These are phyloP conservation scores for Leccinum ochraceum DNA, from an alignment of 768 basidiomycete genomes.

Conservation along the genomic window DNA sequence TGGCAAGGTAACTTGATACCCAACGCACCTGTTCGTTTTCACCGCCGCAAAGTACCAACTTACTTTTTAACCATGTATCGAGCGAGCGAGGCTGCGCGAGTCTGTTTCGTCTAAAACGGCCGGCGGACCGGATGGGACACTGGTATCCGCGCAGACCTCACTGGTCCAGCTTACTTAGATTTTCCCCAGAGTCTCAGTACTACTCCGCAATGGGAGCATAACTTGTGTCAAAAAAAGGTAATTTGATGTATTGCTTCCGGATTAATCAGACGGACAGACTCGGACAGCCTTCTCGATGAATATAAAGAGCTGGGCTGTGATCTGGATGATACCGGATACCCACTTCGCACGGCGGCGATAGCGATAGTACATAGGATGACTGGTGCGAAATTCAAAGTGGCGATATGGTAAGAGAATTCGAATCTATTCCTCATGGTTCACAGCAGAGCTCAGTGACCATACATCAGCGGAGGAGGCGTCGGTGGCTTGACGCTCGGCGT, in stretches of 20 bases:
- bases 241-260: neutral
- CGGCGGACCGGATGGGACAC: too few relatives aligned
- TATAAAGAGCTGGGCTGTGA: neutral
- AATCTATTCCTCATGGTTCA: neutral
- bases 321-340: neutral
- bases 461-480: conserved; percentile 41
- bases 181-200: neutral
- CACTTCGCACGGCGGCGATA: neutral
- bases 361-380: neutral
- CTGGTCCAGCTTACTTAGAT: too few relatives aligned
- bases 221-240: neutral
- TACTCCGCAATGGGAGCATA: too few relatives aligned
- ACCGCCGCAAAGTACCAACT: too few relatives aligned
- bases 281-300: neutral
- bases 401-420: neutral
- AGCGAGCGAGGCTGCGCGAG: too few relatives aligned
- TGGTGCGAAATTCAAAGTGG: neutral
- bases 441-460: neutral
- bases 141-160: too few relatives aligned
- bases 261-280: neutral
- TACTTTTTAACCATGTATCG: too few relatives aligned
- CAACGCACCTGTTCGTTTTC: too few relatives aligned
- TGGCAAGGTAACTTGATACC: too few relatives aligned
- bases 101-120: too few relatives aligned
- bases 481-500: conserved; percentile 42